Conservation (phyloP, 345 rosid genomes). For the Nasturtium officinale region DNA sequence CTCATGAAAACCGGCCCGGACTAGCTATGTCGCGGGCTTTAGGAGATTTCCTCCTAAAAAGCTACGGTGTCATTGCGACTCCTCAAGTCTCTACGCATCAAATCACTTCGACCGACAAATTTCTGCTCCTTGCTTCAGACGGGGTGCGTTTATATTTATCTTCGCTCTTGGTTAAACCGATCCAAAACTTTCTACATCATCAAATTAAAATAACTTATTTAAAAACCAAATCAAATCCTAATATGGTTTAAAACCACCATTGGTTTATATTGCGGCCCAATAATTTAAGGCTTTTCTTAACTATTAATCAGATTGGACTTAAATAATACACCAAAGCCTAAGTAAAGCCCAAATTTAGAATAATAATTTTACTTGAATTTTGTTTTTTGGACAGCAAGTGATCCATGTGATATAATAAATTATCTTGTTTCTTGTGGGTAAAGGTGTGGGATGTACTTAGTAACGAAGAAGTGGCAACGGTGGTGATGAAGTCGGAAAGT, state of each 20-base stretch:
- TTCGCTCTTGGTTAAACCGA: neutral
- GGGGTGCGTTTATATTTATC: slow-evolving; percentile 54
- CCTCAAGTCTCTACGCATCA: slow-evolving; percentile 68
- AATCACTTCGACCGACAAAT: slow-evolving; percentile 56
- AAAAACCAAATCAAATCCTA: neutral
- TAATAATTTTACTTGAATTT: neutral
- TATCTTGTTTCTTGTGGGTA: neutral
- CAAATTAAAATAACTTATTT: neutral
- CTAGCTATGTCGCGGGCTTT: slow-evolving; percentile 97
- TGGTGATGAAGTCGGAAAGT: slow-evolving; percentile 49
- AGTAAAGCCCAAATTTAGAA: slow-evolving; percentile 4
- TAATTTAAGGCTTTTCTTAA: neutral
- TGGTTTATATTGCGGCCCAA: neutral
- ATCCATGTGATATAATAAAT: neutral
- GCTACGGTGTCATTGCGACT: slow-evolving; percentile 68
- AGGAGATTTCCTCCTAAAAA: slow-evolving; percentile 74
- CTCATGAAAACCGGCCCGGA: slow-evolving; percentile 74
- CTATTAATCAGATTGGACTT: neutral
- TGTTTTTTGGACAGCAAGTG: too few species aligned
- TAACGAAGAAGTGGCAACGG: slow-evolving; percentile 59
- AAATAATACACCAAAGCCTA: neutral
- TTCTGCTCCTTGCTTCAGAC: slow-evolving; percentile 76
- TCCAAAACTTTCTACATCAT: neutral
- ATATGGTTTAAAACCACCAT: neutral
- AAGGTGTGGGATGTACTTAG: slow-evolving; percentile 87